Base-by-base conservation (phyloP, 176 grass and related monocot species). In the Alloteropsis semialata region DNA sequence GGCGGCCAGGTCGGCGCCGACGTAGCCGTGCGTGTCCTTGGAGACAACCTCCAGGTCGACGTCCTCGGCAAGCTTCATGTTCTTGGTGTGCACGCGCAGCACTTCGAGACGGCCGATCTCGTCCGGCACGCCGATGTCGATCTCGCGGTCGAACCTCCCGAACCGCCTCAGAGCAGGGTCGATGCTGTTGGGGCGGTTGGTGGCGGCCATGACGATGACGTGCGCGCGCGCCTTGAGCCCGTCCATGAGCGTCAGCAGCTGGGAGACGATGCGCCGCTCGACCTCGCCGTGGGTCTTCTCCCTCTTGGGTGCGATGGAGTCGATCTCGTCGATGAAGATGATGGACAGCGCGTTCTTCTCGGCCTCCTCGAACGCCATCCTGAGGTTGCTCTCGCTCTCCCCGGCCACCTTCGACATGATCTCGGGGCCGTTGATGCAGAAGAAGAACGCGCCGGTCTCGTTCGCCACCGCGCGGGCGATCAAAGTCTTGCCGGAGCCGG, bases 271-370 rank as follows among this genome's bases (percentile, higher is more conserved):
- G 45, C 92, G 80, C 61, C 75, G 56, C 73, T 91, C 88, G 37
- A 91, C 85, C 58, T 94, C 85, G 32, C 85, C 92, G 4, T 93
- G 60, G 3, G 87, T 87, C 39, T 93, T 93, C 10, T 93, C 91
- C 38, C 91, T 84, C 29, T 88, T 94, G 1, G 88, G 88, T 0
- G 87, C 89, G 0, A 91, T 94, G 0, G 84, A 91, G 30, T 89
- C 87, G 1, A 89, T 89, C 65, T 94, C 92, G 32, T 94, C 89
- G 3, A 94, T 91, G 60, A 94, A 94, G 38, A 94, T 78, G 68
- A 89, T 94, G 28, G 92, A 83, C 0, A 86, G 83, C 33, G 88
- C 86, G 39, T 91, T 94, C 69, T 89, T 91, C 84, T 94, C 92
- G 1, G 92, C 89, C 57, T 94, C 92, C 81, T 91, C 70, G 48